Evolutionary conservation across 2,329 filamentous ascomycete genomes (phyloP), one percentile per base, ranked within the genome.

Genomic region (Triangularia setosa): DNA sequence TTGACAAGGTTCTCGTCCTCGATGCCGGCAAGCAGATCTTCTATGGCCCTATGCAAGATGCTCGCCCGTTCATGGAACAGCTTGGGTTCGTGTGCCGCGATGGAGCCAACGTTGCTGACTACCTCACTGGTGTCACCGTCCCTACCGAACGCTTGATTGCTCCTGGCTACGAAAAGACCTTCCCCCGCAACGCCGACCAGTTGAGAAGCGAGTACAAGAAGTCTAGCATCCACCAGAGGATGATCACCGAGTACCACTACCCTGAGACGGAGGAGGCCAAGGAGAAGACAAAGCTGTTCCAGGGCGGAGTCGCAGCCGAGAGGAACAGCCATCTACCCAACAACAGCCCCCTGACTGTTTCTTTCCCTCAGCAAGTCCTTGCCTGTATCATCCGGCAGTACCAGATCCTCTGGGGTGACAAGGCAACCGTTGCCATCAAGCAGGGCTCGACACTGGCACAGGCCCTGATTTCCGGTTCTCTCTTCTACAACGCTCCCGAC

Each of bases 321-420:
- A 89, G 87, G 72, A 75, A 84, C 61, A 83, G 81, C 58, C 77
- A 77, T 3, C 75, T 90, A 0, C 76, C 81, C 0, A 80, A 81
- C 30, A 78, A 74, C 33, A 89, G 85, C 4, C 81, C 86, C 0
- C 74, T 87, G 73, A 85, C 65, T 77, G 78, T 53, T 63, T 90
- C 88, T 14, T 90, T 93, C 72, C 76, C 82, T 25, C 82, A 85
- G 2, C 92, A 95, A 75, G 88, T 94, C 2, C 74, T 84, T 48
- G 85, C 87, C 14, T 80, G 88, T 78, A 90, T 89, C 1, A 81
- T 86, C 68, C 84, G 92, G 52, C 90, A 95, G 75, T 89, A 92
- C 65, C 93, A 91, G 89, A 84, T 96, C 40, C 84, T 93, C 25
- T 84, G 86, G 72, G 90, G 91, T 40, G 91, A 96, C 75, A 88